Base-by-base conservation (phyloP, 1,284 basidiomycete species). In the Ustilago curta region DNA sequence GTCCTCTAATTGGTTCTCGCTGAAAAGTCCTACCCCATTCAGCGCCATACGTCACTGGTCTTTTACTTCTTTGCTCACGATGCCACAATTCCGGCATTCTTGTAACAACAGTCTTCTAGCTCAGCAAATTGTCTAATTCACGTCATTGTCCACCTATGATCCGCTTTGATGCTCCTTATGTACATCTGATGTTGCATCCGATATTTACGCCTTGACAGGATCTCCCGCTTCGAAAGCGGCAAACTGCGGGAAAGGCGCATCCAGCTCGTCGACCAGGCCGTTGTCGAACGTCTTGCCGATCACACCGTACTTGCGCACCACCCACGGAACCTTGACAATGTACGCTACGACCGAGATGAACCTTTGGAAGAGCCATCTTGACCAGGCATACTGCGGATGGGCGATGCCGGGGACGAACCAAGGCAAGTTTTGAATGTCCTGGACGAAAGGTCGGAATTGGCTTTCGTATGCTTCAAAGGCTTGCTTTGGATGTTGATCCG, bases 401-500 rank as follows among this genome's bases (percentile, higher is more conserved):
- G 48, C 58, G 21, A 70, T 47, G 12, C 66, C 59, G 1, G 75
- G 63, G 0, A 78, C 25, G 39, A 56, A 70, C 25, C 40, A 75
- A 0, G 77, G 70, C 0, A 77, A 18, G 11, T 70, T 21, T 44
- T 78, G 77, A 5, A 57, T 55, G 43, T 78, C 48, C 19, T 66
- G 42, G 12, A 78, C 70, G 35, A 74, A 77, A 0, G 70, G 74
- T 8, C 63, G 50, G 58, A 62, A 71, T 12, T 48, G 51, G 6
- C 32, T 43, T 16, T 79, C 70, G 59, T 66, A 74, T 16, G 43
- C 52, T n/a, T 75, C 52, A 32, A 78, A 69, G 0, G 75, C 65
- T 8, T 16, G 45, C 4, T 27, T n/a, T 2, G 70, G 63, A 27
- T 63, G 56, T 7, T 70, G 19, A n/a, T 31, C 59, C 14, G 48